Percentiles rank a stretch among this genome's conserved stretches.
Evolutionary conservation across 1,284 basidiomycete genomes (phyloP).

Genomic region (Omphalotus olearius): DNA sequence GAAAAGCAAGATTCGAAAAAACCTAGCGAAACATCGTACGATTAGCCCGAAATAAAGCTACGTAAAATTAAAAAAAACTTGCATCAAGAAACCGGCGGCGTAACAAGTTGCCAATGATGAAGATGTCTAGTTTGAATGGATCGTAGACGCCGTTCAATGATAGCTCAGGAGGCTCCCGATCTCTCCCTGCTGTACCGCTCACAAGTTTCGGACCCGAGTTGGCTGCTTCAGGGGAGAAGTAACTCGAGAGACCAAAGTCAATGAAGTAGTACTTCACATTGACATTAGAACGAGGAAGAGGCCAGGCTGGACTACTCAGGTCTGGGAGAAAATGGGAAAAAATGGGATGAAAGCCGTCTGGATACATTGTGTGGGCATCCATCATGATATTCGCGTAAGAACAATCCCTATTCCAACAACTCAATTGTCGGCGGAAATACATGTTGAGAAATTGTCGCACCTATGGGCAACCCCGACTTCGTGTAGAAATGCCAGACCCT

Average conservation of each 20-base stretch:
- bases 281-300: slow-evolving; percentile 1
- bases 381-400: slow-evolving; percentile 2
- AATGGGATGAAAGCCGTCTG: slow-evolving; percentile 2
- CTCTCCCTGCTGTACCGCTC: neutral
- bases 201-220: neutral
- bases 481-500: slow-evolving; percentile 8
- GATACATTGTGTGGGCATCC: slow-evolving; percentile 1
- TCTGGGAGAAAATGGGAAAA: neutral
- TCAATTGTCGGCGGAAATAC: neutral
- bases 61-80: neutral
- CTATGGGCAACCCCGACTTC: slow-evolving; percentile 6
- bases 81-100: neutral
- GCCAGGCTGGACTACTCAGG: neutral
- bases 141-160: neutral
- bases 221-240: neutral
- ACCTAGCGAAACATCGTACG: neutral
- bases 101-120: slow-evolving; percentile 4
- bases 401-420: neutral
- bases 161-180: slow-evolving; percentile 1
- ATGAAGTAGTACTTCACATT: slow-evolving; percentile 3
- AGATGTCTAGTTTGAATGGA: slow-evolving; percentile 7
- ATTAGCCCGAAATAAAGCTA: too few species aligned
- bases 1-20: neutral
- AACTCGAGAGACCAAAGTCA: slow-evolving; percentile 4
- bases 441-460: neutral